Evolutionary conservation across 2,329 filamentous ascomycete species (phyloP).

Genomic region (Aspergillus terreus): DNA sequence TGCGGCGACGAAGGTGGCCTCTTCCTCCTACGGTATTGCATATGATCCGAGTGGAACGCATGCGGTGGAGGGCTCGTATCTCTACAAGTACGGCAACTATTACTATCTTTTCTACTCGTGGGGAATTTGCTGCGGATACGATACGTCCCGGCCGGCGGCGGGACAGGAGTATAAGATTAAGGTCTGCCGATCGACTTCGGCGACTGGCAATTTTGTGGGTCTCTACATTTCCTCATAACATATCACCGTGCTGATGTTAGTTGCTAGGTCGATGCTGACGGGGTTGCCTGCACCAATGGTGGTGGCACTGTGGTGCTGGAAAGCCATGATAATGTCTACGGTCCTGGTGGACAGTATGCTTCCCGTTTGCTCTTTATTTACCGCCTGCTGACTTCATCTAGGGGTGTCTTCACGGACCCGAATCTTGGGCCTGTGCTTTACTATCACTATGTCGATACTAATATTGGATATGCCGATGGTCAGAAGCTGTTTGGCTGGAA

Average conservation of each 20-base stretch:
- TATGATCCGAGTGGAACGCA: constrained; percentile 51
- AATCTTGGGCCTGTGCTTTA: constrained; percentile 51
- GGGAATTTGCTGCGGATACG: constrained; percentile 60
- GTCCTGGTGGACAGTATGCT: constrained; percentile 62
- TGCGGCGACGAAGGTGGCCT: constrained; percentile 26
- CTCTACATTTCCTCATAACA: not conserved
- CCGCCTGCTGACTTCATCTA: constrained; percentile 8
- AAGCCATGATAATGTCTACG: constrained; percentile 59
- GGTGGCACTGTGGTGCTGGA: constrained; percentile 61
- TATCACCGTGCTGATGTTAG: too few relatives aligned
- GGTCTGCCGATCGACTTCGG: constrained; percentile 56
- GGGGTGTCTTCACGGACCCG: constrained; percentile 22
- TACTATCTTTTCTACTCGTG: constrained; percentile 64
- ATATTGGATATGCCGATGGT: constrained; percentile 47
- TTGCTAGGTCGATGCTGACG: constrained; percentile 48
- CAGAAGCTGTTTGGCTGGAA: constrained; percentile 45
- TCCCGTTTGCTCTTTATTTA: not conserved
- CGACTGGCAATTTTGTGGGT: constrained; percentile 52
- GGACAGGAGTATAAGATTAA: constrained; percentile 65
- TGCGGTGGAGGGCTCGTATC: constrained; percentile 55
- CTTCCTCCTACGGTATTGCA: constrained; percentile 47
- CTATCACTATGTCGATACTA: constrained; percentile 57
- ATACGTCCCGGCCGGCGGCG: constrained; percentile 47
- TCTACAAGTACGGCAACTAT: constrained; percentile 54
- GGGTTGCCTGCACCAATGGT: constrained; percentile 50